Base-by-base conservation (phyloP, 805 yeast genomes). In the Vanderwaltozyma yarrowii region DNA sequence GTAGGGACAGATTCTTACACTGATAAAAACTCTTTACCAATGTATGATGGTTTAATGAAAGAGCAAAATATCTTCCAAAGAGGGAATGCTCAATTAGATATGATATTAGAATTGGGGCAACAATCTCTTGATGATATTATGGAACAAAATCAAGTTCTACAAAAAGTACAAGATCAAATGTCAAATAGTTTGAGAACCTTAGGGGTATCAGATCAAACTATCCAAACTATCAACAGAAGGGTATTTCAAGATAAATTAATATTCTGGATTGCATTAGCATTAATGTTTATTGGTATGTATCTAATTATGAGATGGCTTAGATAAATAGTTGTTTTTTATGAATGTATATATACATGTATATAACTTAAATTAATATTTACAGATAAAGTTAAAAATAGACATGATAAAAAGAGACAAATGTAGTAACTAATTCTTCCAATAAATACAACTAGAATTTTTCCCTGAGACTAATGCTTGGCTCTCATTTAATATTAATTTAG, bases 81-180 rank as follows among this genome's bases (percentile, higher is more conserved):
- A 40, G 87, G 95, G 0, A 77, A 82, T 30, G 77, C 77, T 38
- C 95, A 85, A 55, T 64, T 92, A 43, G 98, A 92, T 56, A 86
- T 84, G 46, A 85, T 92, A 30, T 59, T 92, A 31, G 96, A 84
- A 51, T 81, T 85, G 80, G 97, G 96, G 2, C 75, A 81, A 43
- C 71, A 73, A 35, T 85, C 95, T 2, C 74, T 86, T 46, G 94
- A 83, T 36, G 95, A 88, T 54, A 66, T 92, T 17, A 80, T 82
- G 15, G 87, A 80, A 33, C 96, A 92, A 56, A 84, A 85, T 58
- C 80, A 79, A 50, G 69, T 79, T 21, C 67, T 89, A 40, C 65
- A 70, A 40, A 66, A 67, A 41, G 69, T 89, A 23, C 85, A 80
- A 45, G 49, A 49, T 31, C 74, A 70, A 45, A 69, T 92, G 64